Conservation (phyloP, 768 basidiomycete genomes). For the Suillus discolor region DNA sequence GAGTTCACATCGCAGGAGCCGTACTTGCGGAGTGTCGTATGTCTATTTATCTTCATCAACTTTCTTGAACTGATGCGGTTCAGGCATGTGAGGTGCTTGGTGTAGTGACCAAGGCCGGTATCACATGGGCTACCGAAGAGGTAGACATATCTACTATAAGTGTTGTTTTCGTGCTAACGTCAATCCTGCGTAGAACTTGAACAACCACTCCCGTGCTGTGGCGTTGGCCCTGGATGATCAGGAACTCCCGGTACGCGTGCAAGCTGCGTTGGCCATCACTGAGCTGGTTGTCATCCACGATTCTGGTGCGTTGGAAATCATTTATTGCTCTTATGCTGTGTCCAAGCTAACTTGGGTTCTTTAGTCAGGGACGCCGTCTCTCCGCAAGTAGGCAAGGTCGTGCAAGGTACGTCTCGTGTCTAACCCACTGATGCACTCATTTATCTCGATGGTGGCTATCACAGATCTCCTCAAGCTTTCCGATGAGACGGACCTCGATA, state of each 20-base stretch:
- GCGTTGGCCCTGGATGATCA: conserved; percentile 72
- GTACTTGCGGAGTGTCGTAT: conserved; percentile 76
- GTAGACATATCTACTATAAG: conserved; percentile 35
- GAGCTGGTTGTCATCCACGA: conserved; percentile 70
- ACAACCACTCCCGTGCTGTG: conserved; percentile 63
- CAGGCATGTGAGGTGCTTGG: conserved; percentile 84
- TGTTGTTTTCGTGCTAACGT: conserved; percentile 2
- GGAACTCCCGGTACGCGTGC: conserved; percentile 82
- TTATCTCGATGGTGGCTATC: not conserved
- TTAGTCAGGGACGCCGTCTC: conserved; percentile 59
- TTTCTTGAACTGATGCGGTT: conserved; percentile 7
- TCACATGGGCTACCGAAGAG: conserved; percentile 66
- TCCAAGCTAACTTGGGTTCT: conserved; percentile 1
- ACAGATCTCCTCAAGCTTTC: not conserved
- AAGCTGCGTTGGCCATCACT: conserved; percentile 79
- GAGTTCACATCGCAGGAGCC: conserved; percentile 68
- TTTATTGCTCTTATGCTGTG: not conserved
- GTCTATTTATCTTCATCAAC: conserved; percentile 28
- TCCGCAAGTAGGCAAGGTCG: conserved; percentile 53
- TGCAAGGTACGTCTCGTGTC: conserved; percentile 49
- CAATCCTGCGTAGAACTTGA: conserved; percentile 51
- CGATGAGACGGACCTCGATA: not conserved
- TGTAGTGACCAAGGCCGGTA: conserved; percentile 67
- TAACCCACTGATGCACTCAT: not conserved
- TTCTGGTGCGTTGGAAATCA: conserved; percentile 46